These are phyloP conservation scores for Aspergillus olivimuriae DNA, from an alignment of 495 filamentous ascomycete species.

Conservation along the genomic window DNA sequence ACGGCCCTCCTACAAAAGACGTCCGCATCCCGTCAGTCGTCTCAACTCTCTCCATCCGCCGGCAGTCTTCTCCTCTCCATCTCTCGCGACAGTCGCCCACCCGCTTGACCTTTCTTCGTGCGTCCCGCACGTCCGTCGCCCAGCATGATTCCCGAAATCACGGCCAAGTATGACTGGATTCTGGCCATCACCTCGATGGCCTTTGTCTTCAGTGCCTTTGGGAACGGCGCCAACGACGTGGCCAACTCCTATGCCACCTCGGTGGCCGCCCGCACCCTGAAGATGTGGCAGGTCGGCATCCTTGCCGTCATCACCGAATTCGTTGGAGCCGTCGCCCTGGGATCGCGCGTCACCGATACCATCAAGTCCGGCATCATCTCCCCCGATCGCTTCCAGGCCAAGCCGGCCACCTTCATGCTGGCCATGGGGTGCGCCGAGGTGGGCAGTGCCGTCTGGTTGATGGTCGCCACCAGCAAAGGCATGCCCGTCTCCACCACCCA, in stretches of 20 bases:
- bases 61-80: background rate
- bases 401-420: slow-evolving; percentile 22
- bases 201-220: slow-evolving; percentile 37
- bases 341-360: slow-evolving; percentile 57
- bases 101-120: background rate
- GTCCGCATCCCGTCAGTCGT: background rate
- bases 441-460: slow-evolving; percentile 14
- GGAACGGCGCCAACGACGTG: slow-evolving; percentile 44
- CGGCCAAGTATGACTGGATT: slow-evolving; percentile 44
- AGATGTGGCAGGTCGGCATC: slow-evolving; percentile 32
- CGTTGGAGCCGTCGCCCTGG: slow-evolving; percentile 56
- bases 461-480: slow-evolving; percentile 9
- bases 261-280: slow-evolving; percentile 29
- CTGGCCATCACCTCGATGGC: slow-evolving; percentile 39
- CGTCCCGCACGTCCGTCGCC: background rate
- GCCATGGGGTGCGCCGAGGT: slow-evolving; percentile 21
- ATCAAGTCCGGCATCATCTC: slow-evolving; percentile 61
- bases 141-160: slow-evolving; percentile 20
- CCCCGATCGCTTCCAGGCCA: slow-evolving; percentile 41
- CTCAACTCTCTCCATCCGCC: slow-evolving; percentile 4
- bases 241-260: slow-evolving; percentile 41
- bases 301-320: slow-evolving; percentile 41
- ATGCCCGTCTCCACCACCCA: slow-evolving; percentile 46
- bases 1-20: no score
- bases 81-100: background rate